A percentile compares a stretch with the other conserved stretches of the same genome.
These are phyloP conservation scores for Naganishia antarctica DNA, from an alignment of 768 basidiomycete species.

Conservation along the genomic window DNA sequence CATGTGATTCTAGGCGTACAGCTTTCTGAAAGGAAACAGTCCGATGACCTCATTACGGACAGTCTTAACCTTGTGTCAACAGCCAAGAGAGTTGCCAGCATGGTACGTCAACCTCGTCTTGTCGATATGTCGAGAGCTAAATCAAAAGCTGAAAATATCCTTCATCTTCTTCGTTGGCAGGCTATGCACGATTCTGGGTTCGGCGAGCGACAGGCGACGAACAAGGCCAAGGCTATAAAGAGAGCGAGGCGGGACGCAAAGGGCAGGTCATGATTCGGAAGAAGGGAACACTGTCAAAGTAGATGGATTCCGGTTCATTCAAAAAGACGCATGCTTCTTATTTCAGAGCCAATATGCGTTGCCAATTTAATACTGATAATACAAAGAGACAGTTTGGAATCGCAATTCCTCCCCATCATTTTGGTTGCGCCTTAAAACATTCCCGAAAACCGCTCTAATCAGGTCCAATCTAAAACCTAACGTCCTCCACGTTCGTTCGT, in stretches of 20 bases:
- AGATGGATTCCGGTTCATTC: background rate
- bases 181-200: constrained; percentile 76
- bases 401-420: constrained; percentile 2
- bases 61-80: constrained; percentile 82
- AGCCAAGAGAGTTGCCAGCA: constrained; percentile 85
- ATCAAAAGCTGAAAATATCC: too few species aligned
- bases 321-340: background rate
- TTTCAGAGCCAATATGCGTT: background rate
- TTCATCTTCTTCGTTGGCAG: constrained; percentile 28
- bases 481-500: background rate
- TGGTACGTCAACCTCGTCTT: constrained; percentile 58
- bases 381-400: constrained; percentile 1
- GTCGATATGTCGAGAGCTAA: background rate
- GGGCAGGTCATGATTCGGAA: constrained; percentile 1
- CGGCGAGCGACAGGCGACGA: constrained; percentile 79
- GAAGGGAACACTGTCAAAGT: background rate
- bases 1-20: constrained; percentile 58
- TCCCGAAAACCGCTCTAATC: background rate
- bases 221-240: constrained; percentile 59
- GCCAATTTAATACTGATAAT: constrained; percentile 13
- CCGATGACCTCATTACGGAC: constrained; percentile 76
- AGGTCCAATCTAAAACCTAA: too few species aligned
- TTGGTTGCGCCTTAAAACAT: background rate
- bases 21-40: constrained; percentile 67
- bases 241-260: constrained; percentile 41